Percentiles rank a stretch among this genome's conserved stretches.
These are phyloP conservation scores for Lagerstroemia speciosa DNA, from an alignment of 345 rosid species.

Conservation along the genomic window DNA sequence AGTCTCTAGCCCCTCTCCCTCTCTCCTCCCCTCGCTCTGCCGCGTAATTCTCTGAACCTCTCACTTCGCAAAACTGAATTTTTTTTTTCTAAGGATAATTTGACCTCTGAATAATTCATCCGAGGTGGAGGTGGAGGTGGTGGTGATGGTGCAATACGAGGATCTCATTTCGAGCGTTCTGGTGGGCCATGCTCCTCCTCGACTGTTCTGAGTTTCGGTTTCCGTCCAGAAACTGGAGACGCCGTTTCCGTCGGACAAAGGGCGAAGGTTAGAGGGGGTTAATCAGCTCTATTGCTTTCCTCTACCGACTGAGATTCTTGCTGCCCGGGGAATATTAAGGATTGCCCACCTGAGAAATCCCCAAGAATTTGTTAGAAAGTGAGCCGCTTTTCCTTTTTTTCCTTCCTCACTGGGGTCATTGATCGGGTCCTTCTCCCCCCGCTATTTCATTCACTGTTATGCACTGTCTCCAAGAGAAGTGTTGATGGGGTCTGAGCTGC, in stretches of 20 bases:
- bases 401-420: too few species aligned
- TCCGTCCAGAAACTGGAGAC: background rate
- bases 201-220: background rate
- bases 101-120: background rate
- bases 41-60: background rate
- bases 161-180: background rate
- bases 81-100: background rate
- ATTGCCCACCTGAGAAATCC: constrained; percentile 1
- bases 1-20: background rate
- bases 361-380: background rate
- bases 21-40: background rate
- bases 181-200: background rate
- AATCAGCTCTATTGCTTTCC: too few species aligned
- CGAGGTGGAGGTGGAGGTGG: background rate
- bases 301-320: background rate
- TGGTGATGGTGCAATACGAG: too few species aligned
- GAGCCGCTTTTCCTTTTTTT: background rate
- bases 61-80: background rate
- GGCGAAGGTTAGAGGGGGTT: background rate
- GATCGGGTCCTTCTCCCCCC: background rate
- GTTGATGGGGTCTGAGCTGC: background rate
- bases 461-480: too few species aligned
- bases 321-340: background rate
- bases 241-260: background rate
- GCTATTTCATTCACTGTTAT: too few species aligned